Percentiles rank a stretch among this genome's conserved stretches.
Evolutionary conservation across 2,329 filamentous ascomycete genomes (phyloP).

Genomic region (Botrytis sinoallii): DNA sequence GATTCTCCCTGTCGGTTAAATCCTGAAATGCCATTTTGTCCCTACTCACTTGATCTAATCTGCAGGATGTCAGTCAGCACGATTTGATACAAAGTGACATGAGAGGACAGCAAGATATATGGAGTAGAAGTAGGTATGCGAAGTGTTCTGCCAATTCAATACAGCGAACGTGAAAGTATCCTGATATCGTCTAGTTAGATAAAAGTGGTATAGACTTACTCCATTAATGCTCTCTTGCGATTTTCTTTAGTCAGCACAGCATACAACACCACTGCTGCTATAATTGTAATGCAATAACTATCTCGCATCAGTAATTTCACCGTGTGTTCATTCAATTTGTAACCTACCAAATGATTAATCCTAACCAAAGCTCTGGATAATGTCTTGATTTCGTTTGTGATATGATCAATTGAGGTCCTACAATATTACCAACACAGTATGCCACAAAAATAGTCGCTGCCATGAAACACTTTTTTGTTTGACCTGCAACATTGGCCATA

Average conservation of each 20-base stretch:
- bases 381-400: conserved; percentile 62
- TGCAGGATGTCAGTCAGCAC: not conserved
- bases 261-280: conserved; percentile 54
- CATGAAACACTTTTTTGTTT: conserved; percentile 77
- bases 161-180: accelerated
- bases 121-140: not conserved
- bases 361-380: conserved; percentile 69
- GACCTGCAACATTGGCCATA: conserved; percentile 68
- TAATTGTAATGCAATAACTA: conserved; percentile 67
- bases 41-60: conserved; percentile 56
- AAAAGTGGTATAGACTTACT: conserved; percentile 22
- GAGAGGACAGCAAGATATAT: not conserved
- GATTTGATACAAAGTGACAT: not conserved
- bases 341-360: conserved; percentile 58
- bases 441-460: conserved; percentile 71
- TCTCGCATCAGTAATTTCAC: conserved; percentile 3
- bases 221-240: conserved; percentile 45
- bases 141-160: not conserved
- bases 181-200: not conserved
- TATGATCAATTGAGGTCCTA: conserved; percentile 68
- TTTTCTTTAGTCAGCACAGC: conserved; percentile 59
- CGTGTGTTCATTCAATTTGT: not conserved
- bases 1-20: conserved; percentile 66
- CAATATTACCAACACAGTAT: conserved; percentile 74
- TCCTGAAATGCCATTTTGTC: conserved; percentile 65